Evolutionary conservation across 2,329 filamentous ascomycete species (phyloP), one percentile per base, ranked within the genome.

Genomic region (Aspergillus latus): DNA sequence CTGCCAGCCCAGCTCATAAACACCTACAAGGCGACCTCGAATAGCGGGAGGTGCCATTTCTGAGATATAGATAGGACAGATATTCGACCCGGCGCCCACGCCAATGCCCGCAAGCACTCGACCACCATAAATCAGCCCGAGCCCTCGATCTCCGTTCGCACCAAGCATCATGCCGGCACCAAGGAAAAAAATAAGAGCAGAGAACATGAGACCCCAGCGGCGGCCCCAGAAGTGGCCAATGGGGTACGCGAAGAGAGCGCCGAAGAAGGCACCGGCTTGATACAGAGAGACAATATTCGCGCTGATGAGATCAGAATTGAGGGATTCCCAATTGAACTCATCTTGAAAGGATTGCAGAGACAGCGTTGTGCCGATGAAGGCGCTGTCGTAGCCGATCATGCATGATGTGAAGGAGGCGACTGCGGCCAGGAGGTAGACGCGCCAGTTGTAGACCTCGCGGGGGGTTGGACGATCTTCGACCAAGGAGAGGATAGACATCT

Each of bases 231-330:
- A 89, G 76, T 88, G 85, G 30, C 82, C 85, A 34, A 84, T 81
- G 7, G 77, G 80, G 63, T 88, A 92, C 55, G 85, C 88, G 58
- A 83, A 81, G 40, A 91, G 75, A n/a, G 86, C 84, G 49, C 90
- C 90, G 64, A 93, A 92, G 76, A 94, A 92, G 58, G 89, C 89
- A 57, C 89, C 89, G 8, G 89, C 90, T 73, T 93, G 90, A 75
- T 90, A 92, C 52, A 88, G 83, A 28, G 87, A 91, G 50, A 92
- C 89, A 59, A 92, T 91, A 71, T 92, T 93, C 65, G 86, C 79
- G 66, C 85, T 86, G 47, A 88, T 76, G 3, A 88, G 73, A 30
- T 85, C 81, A 8, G 46, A 6, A 46, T 53, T 21, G 74, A 86
- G 82, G 2, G 73, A 66, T 2, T 71, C 75, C 64, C 92, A 87